phyloP scores from a whole-genome alignment of 2,329 filamentous ascomycete species.

The Pseudopyricularia javanii region DNA sequence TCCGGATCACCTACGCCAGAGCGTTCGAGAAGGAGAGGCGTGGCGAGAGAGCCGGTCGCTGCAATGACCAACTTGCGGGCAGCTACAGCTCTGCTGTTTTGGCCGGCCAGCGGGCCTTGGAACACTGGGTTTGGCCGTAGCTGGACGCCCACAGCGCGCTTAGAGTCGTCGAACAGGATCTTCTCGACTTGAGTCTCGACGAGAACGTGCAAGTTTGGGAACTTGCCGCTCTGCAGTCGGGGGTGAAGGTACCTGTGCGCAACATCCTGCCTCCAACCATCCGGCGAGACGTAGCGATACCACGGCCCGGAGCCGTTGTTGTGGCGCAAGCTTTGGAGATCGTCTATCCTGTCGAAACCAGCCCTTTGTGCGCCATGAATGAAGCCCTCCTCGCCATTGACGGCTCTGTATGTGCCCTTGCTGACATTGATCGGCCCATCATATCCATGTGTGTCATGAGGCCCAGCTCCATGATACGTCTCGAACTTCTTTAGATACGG shows the following conservation, averaged over 20 bases:
- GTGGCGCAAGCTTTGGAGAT: conserved; percentile 33
- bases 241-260: conserved; percentile 18
- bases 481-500: conserved; percentile 35
- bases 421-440: conserved; percentile 36
- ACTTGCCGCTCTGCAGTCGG: conserved; percentile 4
- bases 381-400: conserved; percentile 25
- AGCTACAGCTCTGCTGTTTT: background rate
- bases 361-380: conserved; percentile 26
- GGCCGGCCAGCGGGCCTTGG: background rate
- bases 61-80: conserved; percentile 66
- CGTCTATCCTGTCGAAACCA: conserved; percentile 33
- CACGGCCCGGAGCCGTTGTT: conserved; percentile 18
- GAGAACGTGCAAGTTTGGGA: conserved; percentile 14
- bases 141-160: conserved; percentile 41
- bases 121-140: conserved; percentile 24
- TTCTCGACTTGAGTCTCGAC: conserved; percentile 22
- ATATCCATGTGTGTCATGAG: conserved; percentile 26
- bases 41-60: conserved; percentile 60
- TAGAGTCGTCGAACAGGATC: conserved; percentile 38
- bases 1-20: conserved; percentile 63
- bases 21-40: conserved; percentile 62
- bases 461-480: conserved; percentile 11
- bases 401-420: conserved; percentile 27
- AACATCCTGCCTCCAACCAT: conserved; percentile 22
- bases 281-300: conserved; percentile 13